Base-by-base conservation (phyloP, 306 rosid genomes). In the Cucumis hystrix region DNA sequence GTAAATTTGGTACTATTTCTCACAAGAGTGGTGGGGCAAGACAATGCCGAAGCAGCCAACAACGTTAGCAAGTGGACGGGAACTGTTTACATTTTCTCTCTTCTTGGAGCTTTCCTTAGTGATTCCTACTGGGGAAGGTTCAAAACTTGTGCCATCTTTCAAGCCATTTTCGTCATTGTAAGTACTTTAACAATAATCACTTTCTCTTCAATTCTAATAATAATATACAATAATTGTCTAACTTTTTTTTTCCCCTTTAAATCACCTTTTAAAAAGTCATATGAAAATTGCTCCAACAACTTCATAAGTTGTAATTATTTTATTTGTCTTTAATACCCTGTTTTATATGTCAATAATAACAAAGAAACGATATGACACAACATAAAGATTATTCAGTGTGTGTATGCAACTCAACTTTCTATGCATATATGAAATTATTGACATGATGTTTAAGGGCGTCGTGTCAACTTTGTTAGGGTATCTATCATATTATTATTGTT, bases 31-130 rank as follows among this genome's bases (percentile, higher is more conserved):
- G 15, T 92, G 82, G 92, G 89, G 8, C 92, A 92, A 80, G 90
- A 92, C 80, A 92, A 92, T 18, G 97, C 97, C 0, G 86, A 79
- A 6, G 97, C 97, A 0, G 97, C 96, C 7, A 92, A 92, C 70
- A 85, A 81, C 12, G 97, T 91, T 6, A 91, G 97, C 92, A 89
- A 87, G 75, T 91, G 93, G 97, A 89, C 93, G 1, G 96, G 96
- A 3, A 90, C 92, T 1, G 97, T 90, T 45, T 90, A 92, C 85
- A 69, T 92, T 4, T 92, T 87, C 83, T 92, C 96, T 63, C 93
- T 92, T 67, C 84, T 92, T 37, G 97, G 97, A 15, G 97, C 97
- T 16, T 88, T 92, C 85, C 96, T 92, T 0, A 90, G 97, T 59
- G 96, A 92, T 61, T 86, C 96, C 1, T 92, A 92, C 77, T 90